Evolutionary conservation across 164 flowering plant species (phyloP).

Genomic region (Aristolochia contorta): DNA sequence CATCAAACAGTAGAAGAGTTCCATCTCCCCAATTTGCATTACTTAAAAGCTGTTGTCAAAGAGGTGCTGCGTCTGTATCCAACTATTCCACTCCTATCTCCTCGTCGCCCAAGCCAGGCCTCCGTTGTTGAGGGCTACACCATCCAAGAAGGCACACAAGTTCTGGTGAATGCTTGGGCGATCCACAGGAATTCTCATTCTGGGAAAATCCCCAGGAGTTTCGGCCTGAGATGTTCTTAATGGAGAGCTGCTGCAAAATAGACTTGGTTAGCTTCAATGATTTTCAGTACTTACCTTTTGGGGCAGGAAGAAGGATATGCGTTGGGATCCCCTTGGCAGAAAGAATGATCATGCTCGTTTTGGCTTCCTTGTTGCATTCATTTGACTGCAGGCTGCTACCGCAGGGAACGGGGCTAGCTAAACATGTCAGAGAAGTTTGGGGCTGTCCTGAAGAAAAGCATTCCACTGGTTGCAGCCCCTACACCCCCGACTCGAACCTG

Average conservation of each 20-base stretch:
- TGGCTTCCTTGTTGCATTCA: no score
- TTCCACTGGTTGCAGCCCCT: no score
- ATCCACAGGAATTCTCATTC: slow-evolving; percentile 17
- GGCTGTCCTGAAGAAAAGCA: no score
- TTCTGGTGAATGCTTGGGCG: slow-evolving; percentile 15
- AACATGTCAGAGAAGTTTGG: no score
- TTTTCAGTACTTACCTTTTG: no score
- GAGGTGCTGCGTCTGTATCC: slow-evolving; percentile 15
- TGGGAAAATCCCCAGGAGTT: slow-evolving; percentile 17
- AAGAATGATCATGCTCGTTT: no score
- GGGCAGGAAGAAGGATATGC: no score
- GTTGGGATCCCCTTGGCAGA: no score
- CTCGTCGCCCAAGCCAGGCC: slow-evolving; percentile 8
- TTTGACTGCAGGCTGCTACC: no score
- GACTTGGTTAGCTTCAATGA: neutral
- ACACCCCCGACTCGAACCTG: no score
- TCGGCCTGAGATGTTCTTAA: slow-evolving; percentile 14
- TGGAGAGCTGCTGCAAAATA: neutral
- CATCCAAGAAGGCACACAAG: slow-evolving; percentile 12
- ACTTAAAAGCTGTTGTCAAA: slow-evolving; percentile 9
- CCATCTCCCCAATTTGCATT: slow-evolving; percentile 7
- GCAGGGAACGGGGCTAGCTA: no score
- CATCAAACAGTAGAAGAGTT: slow-evolving; percentile 12
- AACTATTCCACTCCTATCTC: slow-evolving; percentile 7
- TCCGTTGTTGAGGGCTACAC: slow-evolving; percentile 10